These are phyloP conservation scores for Blepharisma stoltei DNA, from an alignment of 73 alveolate genomes.

Conservation along the genomic window DNA sequence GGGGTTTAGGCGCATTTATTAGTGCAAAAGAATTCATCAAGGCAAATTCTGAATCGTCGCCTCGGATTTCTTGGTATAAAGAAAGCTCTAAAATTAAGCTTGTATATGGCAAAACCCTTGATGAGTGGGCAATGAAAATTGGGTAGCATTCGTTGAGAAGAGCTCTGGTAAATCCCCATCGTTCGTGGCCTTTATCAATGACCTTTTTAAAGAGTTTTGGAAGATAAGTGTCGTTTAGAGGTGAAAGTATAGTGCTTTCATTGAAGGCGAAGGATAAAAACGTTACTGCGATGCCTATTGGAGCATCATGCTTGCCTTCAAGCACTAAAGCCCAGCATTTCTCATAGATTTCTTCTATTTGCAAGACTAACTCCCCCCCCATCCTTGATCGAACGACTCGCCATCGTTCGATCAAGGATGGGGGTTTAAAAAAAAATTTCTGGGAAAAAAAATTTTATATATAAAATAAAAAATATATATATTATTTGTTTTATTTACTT, in stretches of 20 bases:
- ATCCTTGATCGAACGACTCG: too few relatives aligned
- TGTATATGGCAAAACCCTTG: constrained; percentile 33
- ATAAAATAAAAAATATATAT: too few relatives aligned
- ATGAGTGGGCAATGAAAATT: constrained; percentile 28
- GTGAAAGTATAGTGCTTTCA: not conserved
- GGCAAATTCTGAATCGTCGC: constrained; percentile 42
- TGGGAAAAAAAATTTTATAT: too few relatives aligned
- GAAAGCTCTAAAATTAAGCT: constrained; percentile 27
- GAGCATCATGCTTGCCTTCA: not conserved
- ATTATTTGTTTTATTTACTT: too few relatives aligned
- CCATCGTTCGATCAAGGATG: too few relatives aligned
- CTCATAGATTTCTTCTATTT: not conserved
- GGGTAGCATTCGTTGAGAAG: constrained; percentile 35
- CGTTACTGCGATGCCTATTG: not conserved
- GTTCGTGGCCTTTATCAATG: constrained; percentile 41
- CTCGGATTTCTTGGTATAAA: constrained; percentile 40
- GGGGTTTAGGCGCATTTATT: constrained; percentile 39
- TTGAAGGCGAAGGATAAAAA: not conserved
- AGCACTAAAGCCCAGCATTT: not conserved
- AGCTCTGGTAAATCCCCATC: constrained; percentile 42
- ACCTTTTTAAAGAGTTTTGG: constrained; percentile 11
- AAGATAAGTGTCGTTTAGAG: not conserved
- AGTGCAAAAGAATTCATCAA: constrained; percentile 5
- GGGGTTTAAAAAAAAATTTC: too few relatives aligned
- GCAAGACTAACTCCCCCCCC: too few relatives aligned